Evolutionary conservation across 768 basidiomycete species (phyloP), one percentile per base, ranked within the genome.

Genomic region (Mycena alexandri): DNA sequence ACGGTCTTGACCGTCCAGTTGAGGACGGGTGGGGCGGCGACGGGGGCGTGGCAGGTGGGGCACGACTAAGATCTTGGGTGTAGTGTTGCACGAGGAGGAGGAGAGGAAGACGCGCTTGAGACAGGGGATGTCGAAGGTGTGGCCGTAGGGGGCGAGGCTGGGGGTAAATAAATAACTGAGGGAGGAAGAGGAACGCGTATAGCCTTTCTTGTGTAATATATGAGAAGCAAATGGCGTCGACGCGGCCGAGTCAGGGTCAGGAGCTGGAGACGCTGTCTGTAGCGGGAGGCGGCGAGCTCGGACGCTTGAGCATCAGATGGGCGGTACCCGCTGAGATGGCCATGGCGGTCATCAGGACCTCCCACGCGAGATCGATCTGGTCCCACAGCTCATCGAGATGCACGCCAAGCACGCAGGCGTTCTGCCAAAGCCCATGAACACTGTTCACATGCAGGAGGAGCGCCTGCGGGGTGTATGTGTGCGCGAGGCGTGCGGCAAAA

Each of bases 361-460:
- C 85, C 90, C 92, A 94, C 47, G 88, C 85, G 46, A 85, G 75
- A 65, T 92, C 90, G 65, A 94, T 83, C 21, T 83, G 83, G 24
- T 84, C 82, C 92, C 92, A 94, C 48, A 94, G 78, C 22, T 80
- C 80, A 38, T 86, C 83, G 70, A 93, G 90, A 57, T 84, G 86
- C 2, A 93, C 77, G 4, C 92, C 92, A n/a, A 94, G 81, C 22
- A 86, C 85, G 65, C 87, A 89, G 3, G 85, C 86, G 73, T 94
- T 93, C 64, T 86, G 82, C 91, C 92, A 94, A 36, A 93, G 76
- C 9, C 89, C 92, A 62, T 89, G 85, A 42, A 93, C 84, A 41
- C 74, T 78, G 57, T 80, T 76, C 7, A 85, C 79, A 59, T 85
- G 81, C 43, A 80, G 78, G 51, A 90, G 76, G 10, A 93, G 80